phyloP scores from a whole-genome alignment of 202 grass and related monocot genomes.

The Panicum virgatum region DNA sequence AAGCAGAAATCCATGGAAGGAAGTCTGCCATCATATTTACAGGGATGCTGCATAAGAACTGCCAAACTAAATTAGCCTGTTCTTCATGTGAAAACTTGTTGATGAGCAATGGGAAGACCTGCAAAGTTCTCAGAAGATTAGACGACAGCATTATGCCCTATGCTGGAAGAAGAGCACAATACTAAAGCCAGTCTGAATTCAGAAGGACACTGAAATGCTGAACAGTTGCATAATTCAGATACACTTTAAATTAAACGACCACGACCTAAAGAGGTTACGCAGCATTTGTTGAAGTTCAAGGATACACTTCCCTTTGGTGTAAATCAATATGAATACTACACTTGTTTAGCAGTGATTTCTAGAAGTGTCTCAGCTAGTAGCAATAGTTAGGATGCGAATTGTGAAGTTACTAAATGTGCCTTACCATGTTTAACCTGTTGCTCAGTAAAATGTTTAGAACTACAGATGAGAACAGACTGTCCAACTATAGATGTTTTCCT shows the following conservation, averaged over 20 bases:
- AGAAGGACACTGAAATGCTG: background rate
- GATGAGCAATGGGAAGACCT: constrained; percentile 86
- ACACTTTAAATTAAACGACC: background rate
- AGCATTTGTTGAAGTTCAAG: constrained; percentile 1
- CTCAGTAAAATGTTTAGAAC: background rate
- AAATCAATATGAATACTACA: background rate
- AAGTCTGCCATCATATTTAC: constrained; percentile 86
- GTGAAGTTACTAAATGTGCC: background rate
- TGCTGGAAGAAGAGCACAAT: background rate
- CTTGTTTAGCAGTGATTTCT: background rate
- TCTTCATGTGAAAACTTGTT: constrained; percentile 90
- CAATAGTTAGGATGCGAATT: background rate
- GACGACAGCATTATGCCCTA: background rate
- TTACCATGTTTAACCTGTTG: background rate
- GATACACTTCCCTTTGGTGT: background rate
- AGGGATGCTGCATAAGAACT: constrained; percentile 91
- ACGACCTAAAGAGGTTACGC: background rate
- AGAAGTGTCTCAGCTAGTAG: background rate
- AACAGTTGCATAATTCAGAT: background rate
- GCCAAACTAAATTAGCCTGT: constrained; percentile 91
- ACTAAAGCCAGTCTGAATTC: background rate
- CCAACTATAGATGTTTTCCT: background rate
- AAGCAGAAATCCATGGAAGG: constrained; percentile 89
- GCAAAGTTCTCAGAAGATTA: constrained; percentile 30
- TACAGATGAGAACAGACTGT: background rate